Evolutionary conservation across 139 green algal genomes (phyloP), one percentile per base, ranked within the genome.

Genomic region (Closterium sp.): DNA sequence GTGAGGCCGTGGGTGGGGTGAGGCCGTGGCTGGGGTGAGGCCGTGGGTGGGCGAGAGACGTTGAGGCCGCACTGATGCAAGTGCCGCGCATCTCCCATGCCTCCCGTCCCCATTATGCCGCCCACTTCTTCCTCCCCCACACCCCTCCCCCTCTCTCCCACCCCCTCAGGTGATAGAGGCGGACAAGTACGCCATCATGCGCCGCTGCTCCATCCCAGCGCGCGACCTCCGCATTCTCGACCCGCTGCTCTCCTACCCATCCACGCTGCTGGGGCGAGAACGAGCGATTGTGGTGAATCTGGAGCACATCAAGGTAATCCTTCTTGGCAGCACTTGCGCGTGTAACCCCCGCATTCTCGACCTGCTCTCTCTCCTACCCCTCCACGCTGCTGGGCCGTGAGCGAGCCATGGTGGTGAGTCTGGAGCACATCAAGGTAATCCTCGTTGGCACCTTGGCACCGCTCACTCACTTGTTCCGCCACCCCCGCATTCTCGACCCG

Each of bases 181-280:
- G 7, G 88, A 89, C 89, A 93, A 91, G 87, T 91, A 93, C 86
- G 92, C 92, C 73, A 94, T 95, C 62, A 90, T 94, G 93, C 45
- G 62, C 9, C 86, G 87, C 11, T 30, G 86, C 19, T 87, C 22
- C 34, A 92, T 96, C 31, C 94, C 86, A n/a, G 92, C 93, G 11
- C 89, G 94, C 50, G 94, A 96, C 89, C 91, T 96, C 28, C 91
- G 94, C 32, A 88, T 96, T n/a, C 89, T 96, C 6, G 94, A 96
- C 86, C 94, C 94, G 13, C 17, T 84, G n/a, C 79, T 91, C 28
- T 70, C 32, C 10, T 91, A 93, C 86, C 92, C 92, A 0, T 93
- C 94, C 10, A 87, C 92, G 3, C 93, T 96, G 9, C 89, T 95
- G 38, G 92, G 91, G n/a, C 93, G 94, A 32, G 94, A 95, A 38